Evolutionary conservation across 2,329 filamentous ascomycete genomes (phyloP).

Genomic region (Colletotrichum orchidophilum): DNA sequence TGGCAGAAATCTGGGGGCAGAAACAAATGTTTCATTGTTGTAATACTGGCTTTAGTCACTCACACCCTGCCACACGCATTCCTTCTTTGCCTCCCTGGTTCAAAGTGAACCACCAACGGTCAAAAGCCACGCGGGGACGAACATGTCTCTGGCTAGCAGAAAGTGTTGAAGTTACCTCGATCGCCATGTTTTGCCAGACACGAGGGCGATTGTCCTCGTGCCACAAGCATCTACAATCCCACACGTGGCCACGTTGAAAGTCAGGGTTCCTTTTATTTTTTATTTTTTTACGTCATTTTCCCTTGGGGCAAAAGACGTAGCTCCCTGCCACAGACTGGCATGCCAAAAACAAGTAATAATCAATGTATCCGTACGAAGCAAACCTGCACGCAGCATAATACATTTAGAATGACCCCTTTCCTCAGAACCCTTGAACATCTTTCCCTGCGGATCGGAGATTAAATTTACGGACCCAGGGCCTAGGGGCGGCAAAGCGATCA

Average conservation of each 20-base stretch:
- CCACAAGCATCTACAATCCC: not conserved
- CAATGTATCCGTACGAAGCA: not conserved
- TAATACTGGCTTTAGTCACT: too few relatives aligned
- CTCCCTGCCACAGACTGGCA: not conserved
- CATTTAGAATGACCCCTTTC: too few relatives aligned
- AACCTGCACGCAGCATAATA: conserved; percentile 6
- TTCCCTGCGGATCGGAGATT: conserved; percentile 25
- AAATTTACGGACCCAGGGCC: not conserved
- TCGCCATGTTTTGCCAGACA: not conserved
- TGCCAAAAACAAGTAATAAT: not conserved
- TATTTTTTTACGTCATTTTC: too few relatives aligned
- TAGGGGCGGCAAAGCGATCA: not conserved
- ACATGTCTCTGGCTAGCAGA: not conserved
- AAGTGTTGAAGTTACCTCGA: not conserved
- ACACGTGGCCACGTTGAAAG: not conserved
- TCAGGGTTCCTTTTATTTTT: too few relatives aligned
- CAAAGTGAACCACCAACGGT: not conserved
- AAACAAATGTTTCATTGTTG: not conserved
- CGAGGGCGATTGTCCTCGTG: not conserved
- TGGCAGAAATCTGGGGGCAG: not conserved
- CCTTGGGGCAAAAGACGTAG: not conserved
- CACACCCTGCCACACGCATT: conserved; percentile 2
- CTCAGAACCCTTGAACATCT: not conserved
- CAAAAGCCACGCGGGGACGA: not conserved
- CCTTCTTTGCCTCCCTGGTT: not conserved